phyloP scores from a whole-genome alignment of 768 basidiomycete species.

The Hydnum rufescens region DNA sequence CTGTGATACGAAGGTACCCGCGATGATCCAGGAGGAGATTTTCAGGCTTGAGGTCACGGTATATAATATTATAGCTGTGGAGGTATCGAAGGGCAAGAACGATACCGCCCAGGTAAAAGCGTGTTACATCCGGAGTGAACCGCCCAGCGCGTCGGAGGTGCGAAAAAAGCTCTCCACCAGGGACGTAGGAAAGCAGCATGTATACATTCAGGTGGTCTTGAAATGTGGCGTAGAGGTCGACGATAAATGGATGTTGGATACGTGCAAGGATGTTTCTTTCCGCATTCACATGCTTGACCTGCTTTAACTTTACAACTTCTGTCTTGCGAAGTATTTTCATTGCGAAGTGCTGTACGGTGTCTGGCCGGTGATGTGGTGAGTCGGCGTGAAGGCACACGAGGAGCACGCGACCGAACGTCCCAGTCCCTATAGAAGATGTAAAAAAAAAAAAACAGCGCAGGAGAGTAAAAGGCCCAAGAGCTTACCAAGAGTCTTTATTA shows the following conservation, averaged over 20 bases:
- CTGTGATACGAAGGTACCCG: constrained; percentile 87
- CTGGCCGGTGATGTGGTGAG: constrained; percentile 25
- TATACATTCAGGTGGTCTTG: constrained; percentile 95
- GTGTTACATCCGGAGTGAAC: constrained; percentile 92
- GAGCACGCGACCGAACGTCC: constrained; percentile 87
- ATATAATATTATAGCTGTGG: constrained; percentile 93
- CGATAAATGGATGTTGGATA: constrained; percentile 86
- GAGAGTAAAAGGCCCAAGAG: background rate
- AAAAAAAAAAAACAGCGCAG: background rate
- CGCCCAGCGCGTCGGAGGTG: constrained; percentile 83
- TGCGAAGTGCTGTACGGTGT: constrained; percentile 47
- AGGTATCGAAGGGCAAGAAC: constrained; percentile 87
- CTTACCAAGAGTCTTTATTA: constrained; percentile 22
- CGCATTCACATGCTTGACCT: constrained; percentile 95
- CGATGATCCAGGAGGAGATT: constrained; percentile 88
- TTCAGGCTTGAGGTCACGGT: constrained; percentile 96
- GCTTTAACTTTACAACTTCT: constrained; percentile 73
- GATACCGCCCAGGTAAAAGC: constrained; percentile 94
- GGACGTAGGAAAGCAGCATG: constrained; percentile 91
- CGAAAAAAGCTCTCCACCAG: constrained; percentile 95
- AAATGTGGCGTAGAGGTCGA: constrained; percentile 87
- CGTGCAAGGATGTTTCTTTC: constrained; percentile 86
- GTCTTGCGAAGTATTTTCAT: constrained; percentile 79
- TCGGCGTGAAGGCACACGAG: constrained; percentile 54
- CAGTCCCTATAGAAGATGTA: constrained; percentile 46